These are phyloP conservation scores for Pichia sp. DNA, from an alignment of 1,139 yeast genomes.

Conservation along the genomic window DNA sequence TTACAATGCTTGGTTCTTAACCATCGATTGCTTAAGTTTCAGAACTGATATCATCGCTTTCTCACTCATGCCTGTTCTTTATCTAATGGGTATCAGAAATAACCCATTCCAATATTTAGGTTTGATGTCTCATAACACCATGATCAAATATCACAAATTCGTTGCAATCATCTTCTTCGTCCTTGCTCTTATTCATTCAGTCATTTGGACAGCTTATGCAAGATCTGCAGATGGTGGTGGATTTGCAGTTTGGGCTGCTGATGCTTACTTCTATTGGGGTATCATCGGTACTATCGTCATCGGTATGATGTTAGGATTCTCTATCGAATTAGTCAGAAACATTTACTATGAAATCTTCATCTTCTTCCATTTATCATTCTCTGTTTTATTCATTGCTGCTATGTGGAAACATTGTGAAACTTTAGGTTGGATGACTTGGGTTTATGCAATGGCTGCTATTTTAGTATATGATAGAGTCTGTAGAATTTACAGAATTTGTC, in stretches of 20 bases:
- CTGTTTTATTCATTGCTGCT: conserved; percentile 35
- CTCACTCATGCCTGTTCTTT: conserved; percentile 50
- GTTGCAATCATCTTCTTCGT: conserved; percentile 37
- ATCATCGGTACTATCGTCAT: conserved; percentile 44
- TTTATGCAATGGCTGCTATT: conserved; percentile 40
- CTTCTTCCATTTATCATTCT: conserved; percentile 37
- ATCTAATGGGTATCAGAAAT: conserved; percentile 59
- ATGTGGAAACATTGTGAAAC: conserved; percentile 40
- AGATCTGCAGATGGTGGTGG: conserved; percentile 25
- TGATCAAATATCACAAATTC: conserved; percentile 48
- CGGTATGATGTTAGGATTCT: conserved; percentile 44
- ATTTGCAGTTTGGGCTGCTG: conserved; percentile 24
- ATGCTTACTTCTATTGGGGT: conserved; percentile 41
- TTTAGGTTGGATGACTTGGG: conserved; percentile 45
- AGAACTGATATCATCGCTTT: conserved; percentile 52
- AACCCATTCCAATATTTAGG: conserved; percentile 52
- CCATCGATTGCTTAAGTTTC: conserved; percentile 47
- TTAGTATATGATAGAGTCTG: conserved; percentile 37
- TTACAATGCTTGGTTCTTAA: conserved; percentile 39
- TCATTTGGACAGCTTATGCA: conserved; percentile 28
- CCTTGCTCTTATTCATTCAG: conserved; percentile 28
- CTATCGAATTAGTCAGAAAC: conserved; percentile 44
- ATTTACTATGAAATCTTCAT: conserved; percentile 42
- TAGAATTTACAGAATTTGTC: conserved; percentile 34
- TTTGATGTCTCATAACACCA: conserved; percentile 47